Percentiles rank a stretch among this genome's conserved stretches.
These are phyloP conservation scores for Apiospora marii DNA, from an alignment of 2,329 filamentous ascomycete species.

Conservation along the genomic window DNA sequence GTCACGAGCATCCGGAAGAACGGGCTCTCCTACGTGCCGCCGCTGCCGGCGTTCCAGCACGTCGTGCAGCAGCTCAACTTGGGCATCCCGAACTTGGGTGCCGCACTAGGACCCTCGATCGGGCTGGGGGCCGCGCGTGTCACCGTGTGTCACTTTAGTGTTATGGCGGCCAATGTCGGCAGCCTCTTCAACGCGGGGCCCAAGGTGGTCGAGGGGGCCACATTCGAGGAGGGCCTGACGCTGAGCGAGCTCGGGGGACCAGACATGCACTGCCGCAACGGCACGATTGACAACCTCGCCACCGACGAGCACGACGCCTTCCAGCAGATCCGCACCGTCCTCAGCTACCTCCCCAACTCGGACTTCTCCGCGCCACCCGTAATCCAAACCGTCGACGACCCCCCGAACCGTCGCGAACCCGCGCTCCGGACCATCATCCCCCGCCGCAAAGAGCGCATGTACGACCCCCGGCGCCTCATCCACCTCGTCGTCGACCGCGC, in stretches of 20 bases:
- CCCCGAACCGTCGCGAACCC: constrained; percentile 55
- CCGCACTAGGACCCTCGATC: constrained; percentile 69
- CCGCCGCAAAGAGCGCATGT: constrained; percentile 65
- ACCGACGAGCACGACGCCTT: constrained; percentile 68
- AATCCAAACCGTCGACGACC: constrained; percentile 52
- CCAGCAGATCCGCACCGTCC: constrained; percentile 63
- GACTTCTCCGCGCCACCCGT: constrained; percentile 62
- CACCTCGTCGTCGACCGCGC: constrained; percentile 60
- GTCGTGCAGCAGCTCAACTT: constrained; percentile 66
- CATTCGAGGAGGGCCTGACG: constrained; percentile 68
- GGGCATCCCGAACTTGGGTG: constrained; percentile 70
- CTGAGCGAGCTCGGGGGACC: constrained; percentile 68
- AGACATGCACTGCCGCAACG: constrained; percentile 68
- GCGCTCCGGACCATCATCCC: constrained; percentile 64
- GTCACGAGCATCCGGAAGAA: constrained; percentile 64
- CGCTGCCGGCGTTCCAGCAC: constrained; percentile 59
- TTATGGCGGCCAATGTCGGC: constrained; percentile 71
- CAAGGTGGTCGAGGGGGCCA: constrained; percentile 67
- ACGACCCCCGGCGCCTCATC: constrained; percentile 65
- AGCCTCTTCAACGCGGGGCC: constrained; percentile 70
- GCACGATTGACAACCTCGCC: constrained; percentile 71
- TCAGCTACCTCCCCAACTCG: constrained; percentile 65
- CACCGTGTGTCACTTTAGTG: constrained; percentile 68
- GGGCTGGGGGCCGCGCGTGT: constrained; percentile 69
- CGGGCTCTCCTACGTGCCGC: constrained; percentile 68